A percentile compares a stretch with the other conserved stretches of the same genome.
These are phyloP conservation scores for Eucalyptus grandis DNA, from an alignment of 345 rosid species.

Conservation along the genomic window DNA sequence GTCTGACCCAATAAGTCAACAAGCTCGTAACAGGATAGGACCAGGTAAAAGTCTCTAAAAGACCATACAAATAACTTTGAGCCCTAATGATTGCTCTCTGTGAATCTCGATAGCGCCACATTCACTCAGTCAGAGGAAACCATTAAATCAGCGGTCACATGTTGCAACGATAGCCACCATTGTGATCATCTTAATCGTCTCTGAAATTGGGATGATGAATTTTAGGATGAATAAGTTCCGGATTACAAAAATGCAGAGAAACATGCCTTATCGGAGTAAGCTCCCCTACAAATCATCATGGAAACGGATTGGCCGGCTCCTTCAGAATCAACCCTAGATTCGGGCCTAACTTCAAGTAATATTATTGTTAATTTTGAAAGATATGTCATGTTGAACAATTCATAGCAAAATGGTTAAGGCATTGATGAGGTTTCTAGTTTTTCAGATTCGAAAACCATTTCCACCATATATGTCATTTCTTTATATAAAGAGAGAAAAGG, in stretches of 20 bases:
- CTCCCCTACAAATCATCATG: not conserved
- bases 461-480: not conserved
- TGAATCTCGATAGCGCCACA: not conserved
- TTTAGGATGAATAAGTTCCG: too few relatives aligned
- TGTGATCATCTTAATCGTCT: not conserved
- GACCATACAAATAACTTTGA: not conserved
- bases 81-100: not conserved
- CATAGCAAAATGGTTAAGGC: not conserved
- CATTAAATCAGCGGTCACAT: not conserved
- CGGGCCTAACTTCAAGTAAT: not conserved
- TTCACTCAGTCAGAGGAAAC: not conserved
- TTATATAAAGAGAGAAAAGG: not conserved
- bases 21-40: not conserved
- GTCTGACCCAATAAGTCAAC: not conserved
- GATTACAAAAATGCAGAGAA: rapidly evolving
- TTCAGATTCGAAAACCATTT: not conserved
- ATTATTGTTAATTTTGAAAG: not conserved
- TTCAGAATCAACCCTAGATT: not conserved
- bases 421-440: not conserved
- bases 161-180: not conserved
- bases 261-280: not conserved
- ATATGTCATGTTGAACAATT: not conserved
- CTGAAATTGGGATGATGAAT: not conserved
- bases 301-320: not conserved
- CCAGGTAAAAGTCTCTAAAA: not conserved